A percentile compares a stretch with the other conserved stretches of the same genome.
phyloP scores from a whole-genome alignment of 805 yeast genomes.

The Ogataea populi-albae region DNA sequence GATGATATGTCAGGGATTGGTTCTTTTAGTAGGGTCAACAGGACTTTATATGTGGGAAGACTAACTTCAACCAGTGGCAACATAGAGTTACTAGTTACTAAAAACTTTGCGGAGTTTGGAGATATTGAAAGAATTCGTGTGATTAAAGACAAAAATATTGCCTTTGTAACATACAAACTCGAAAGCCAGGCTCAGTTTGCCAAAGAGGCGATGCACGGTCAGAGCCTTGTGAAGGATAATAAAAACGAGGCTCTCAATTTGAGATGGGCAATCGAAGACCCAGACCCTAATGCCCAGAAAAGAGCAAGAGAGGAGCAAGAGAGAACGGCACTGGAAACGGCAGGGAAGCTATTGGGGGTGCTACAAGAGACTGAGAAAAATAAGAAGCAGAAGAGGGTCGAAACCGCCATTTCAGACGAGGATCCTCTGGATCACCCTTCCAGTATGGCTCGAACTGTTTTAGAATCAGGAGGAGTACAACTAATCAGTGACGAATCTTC shows the following conservation, averaged over 20 bases:
- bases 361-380: constrained; percentile 30
- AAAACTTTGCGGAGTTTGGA: constrained; percentile 73
- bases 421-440: too few relatives aligned
- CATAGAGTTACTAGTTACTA: constrained; percentile 39
- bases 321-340: constrained; percentile 52
- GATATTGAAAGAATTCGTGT: constrained; percentile 64
- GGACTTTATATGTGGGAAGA: constrained; percentile 72
- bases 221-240: constrained; percentile 49
- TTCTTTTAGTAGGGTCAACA: constrained; percentile 62
- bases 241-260: constrained; percentile 65
- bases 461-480: too few relatives aligned
- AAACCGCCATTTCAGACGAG: constrained; percentile 20
- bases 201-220: constrained; percentile 90
- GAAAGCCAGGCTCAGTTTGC: constrained; percentile 90
- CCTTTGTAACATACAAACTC: constrained; percentile 67
- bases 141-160: constrained; percentile 61
- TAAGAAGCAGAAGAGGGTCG: constrained; percentile 23
- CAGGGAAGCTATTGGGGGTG: constrained; percentile 39
- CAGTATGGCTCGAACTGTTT: too few relatives aligned
- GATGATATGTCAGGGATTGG: constrained; percentile 98
- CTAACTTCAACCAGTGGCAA: constrained; percentile 40
- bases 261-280: constrained; percentile 90
- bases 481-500: constrained; percentile 4
- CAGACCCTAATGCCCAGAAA: constrained; percentile 62
- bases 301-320: constrained; percentile 50